phyloP scores from a whole-genome alignment of 2,329 filamentous ascomycete species.

The Beauveria sp. region DNA sequence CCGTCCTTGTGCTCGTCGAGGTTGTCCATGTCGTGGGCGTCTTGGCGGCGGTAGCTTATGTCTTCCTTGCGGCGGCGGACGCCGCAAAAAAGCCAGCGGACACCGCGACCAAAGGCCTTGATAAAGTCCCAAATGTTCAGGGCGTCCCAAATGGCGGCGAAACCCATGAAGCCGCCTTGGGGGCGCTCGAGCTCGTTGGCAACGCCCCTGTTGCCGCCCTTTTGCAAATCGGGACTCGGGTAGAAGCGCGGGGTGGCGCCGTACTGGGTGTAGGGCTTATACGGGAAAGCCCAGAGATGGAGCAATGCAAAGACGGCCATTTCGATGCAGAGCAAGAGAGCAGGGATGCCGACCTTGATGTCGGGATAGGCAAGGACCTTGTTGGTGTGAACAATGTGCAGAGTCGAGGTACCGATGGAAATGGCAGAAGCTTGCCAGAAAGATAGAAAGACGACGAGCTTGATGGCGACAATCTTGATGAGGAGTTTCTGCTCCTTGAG shows the following conservation, averaged over 20 bases:
- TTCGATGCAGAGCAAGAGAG: constrained; percentile 70
- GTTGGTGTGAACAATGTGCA: constrained; percentile 55
- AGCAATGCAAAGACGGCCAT: constrained; percentile 75
- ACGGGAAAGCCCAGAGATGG: constrained; percentile 78
- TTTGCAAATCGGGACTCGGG: constrained; percentile 33
- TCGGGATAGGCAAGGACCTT: constrained; percentile 61
- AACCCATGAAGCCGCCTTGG: constrained; percentile 55
- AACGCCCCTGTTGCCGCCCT: constrained; percentile 29
- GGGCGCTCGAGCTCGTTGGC: constrained; percentile 43
- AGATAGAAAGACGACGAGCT: constrained; percentile 83
- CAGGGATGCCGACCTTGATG: constrained; percentile 73
- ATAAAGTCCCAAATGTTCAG: constrained; percentile 77
- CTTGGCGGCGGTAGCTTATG: constrained; percentile 38
- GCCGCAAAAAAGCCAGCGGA: constrained; percentile 75
- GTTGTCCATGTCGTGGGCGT: constrained; percentile 29
- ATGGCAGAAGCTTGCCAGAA: constrained; percentile 69
- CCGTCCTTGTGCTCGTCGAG: constrained; percentile 24
- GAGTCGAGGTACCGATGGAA: constrained; percentile 45
- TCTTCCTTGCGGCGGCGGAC: constrained; percentile 52
- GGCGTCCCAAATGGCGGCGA: constrained; percentile 60
- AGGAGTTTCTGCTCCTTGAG: constrained; percentile 64
- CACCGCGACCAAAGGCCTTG: constrained; percentile 69
- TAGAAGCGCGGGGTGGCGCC: constrained; percentile 38
- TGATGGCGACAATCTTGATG: constrained; percentile 78
- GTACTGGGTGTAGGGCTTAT: constrained; percentile 54